Evolutionary conservation across 2,329 filamentous ascomycete genomes (phyloP), one percentile per base, ranked within the genome.

Genomic region (Monilinia laxa): DNA sequence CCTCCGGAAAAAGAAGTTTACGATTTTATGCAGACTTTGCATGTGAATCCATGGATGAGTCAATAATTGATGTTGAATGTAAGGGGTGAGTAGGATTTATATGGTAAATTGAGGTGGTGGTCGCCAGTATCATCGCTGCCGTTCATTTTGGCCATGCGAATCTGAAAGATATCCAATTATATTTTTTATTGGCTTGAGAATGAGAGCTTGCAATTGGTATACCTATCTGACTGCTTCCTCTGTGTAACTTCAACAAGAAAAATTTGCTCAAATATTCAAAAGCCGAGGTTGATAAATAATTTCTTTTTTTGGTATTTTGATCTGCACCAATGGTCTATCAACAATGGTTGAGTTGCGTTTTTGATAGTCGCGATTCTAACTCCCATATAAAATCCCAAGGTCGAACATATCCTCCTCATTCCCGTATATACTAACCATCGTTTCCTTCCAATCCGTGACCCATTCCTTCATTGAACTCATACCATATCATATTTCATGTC

Each of bases 291-390:
- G 25, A 31, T 28, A 47, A 47, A 49, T 14, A 7, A 9, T 58
- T 0, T 4, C 47, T 47, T 45, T 59, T 47, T 28, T 20, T 7
- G 14, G 9, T n/a, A 5, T 47, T 59, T 47, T 47, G 42, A 59
- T 47, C 42, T 49, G 42, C 42, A 47, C 23, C 56, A 59, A 59
- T 35, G 11, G 11, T 59, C 40, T 59, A 59, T 18, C 23, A 49
- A 31, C 10, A 59, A 59, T 31, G 25, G 42, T 59, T 59, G 40
- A 49, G 42, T 47, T 49, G 56, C 42, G 18, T 59, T 47, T 59
- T 42, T 47, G 45, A 31, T 52, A 53, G n/a, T 59, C 56, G 25
- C 42, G 3, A 35, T 47, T 49, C 45, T 2, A 47, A 47, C 25
- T 25, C 25, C 56, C 56, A 59, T 49, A 47, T 49, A 59, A 59